Percentiles rank a stretch among this genome's conserved stretches.
These are phyloP conservation scores for Brettanomyces nanus DNA, from an alignment of 805 yeast genomes.

Conservation along the genomic window DNA sequence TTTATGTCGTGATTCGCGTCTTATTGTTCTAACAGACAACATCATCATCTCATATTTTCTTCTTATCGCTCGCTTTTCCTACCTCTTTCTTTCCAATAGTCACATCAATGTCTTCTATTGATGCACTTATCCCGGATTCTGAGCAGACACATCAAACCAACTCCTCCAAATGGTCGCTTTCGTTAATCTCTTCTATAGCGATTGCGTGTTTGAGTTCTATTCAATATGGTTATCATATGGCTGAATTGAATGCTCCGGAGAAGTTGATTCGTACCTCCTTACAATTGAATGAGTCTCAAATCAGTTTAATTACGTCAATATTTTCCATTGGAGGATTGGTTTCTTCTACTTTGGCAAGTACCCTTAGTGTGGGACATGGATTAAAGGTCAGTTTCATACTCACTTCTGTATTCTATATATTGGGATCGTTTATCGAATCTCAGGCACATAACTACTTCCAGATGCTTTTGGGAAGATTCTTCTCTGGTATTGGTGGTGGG, in stretches of 20 bases:
- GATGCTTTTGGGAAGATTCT: conserved; percentile 60
- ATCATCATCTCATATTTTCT: too few relatives aligned
- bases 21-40: too few relatives aligned
- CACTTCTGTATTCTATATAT: conserved; percentile 41
- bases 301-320: conserved; percentile 70
- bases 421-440: conserved; percentile 61
- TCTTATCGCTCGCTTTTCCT: too few relatives aligned
- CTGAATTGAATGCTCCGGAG: conserved; percentile 89
- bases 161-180: conserved; percentile 24
- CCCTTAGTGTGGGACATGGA: conserved; percentile 58
- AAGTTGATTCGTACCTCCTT: conserved; percentile 33
- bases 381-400: conserved; percentile 44
- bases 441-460: conserved; percentile 32
- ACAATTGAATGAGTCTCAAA: conserved; percentile 31
- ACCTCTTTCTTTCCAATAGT: too few relatives aligned
- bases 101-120: too few relatives aligned
- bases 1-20: too few relatives aligned
- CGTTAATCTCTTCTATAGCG: conserved; percentile 36
- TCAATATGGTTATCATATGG: conserved; percentile 92
- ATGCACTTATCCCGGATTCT: too few relatives aligned
- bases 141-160: too few relatives aligned
- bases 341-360: conserved; percentile 65
- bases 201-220: conserved; percentile 71
- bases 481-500: conserved; percentile 86
- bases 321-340: conserved; percentile 80